Percentiles rank a stretch among this genome's conserved stretches.
phyloP scores from a whole-genome alignment of 1,284 basidiomycete species.

The Malassezia psittaci region DNA sequence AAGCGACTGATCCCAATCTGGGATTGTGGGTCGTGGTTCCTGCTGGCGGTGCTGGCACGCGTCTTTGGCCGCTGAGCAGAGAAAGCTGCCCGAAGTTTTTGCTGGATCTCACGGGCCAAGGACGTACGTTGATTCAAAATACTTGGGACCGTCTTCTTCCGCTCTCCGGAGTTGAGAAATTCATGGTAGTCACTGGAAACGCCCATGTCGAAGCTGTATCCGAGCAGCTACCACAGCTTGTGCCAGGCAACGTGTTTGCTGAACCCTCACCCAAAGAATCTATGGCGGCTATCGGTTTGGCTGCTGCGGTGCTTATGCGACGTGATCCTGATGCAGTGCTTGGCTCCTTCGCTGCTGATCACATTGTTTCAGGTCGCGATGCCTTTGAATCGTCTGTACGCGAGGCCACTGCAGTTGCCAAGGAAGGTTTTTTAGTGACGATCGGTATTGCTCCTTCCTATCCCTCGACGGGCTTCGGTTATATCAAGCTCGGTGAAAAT shows the following conservation, averaged over 20 bases:
- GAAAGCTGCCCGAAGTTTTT: conserved; percentile 44
- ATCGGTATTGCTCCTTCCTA: conserved; percentile 47
- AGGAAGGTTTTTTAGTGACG: conserved; percentile 44
- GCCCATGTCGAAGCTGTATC: conserved; percentile 34
- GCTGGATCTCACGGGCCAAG: conserved; percentile 39
- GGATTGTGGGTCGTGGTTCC: conserved; percentile 45
- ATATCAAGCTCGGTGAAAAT: conserved; percentile 46
- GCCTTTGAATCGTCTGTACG: conserved; percentile 44
- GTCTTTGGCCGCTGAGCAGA: conserved; percentile 43
- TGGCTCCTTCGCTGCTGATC: conserved; percentile 46
- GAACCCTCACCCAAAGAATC: conserved; percentile 44
- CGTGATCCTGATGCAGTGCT: conserved; percentile 44
- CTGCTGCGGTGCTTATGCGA: conserved; percentile 39
- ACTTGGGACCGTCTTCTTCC: conserved; percentile 44
- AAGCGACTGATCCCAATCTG: conserved; percentile 37
- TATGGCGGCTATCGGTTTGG: conserved; percentile 45
- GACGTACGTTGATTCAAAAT: conserved; percentile 37
- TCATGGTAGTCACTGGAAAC: conserved; percentile 43
- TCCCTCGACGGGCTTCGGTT: conserved; percentile 46
- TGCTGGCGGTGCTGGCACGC: conserved; percentile 43
- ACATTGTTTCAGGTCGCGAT: conserved; percentile 45
- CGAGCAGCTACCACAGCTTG: conserved; percentile 34
- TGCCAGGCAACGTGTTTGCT: conserved; percentile 32
- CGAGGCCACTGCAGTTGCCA: conserved; percentile 43
- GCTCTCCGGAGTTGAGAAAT: conserved; percentile 27